Base-by-base conservation (phyloP, 2,329 filamentous ascomycete species). In the Botrytis paeoniae region DNA sequence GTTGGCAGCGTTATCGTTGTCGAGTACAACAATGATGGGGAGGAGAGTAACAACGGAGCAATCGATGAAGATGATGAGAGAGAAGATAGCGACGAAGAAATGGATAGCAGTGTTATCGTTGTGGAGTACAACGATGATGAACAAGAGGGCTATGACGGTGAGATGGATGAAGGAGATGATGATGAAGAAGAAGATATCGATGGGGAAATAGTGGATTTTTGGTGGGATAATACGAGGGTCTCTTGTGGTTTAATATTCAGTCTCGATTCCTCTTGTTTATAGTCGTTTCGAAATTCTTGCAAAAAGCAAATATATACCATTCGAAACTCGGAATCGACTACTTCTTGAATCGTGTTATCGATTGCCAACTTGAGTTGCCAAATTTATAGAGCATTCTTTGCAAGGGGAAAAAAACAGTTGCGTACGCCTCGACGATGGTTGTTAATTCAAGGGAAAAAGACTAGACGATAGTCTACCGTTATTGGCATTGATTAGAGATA, bases 331-430 rank as follows among this genome's bases (percentile, higher is more conserved):
- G 10, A 12, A n/a, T 12, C 14, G 37, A 29, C 12, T 18, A 41
- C 37, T 41, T 41, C 35, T 18, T 41, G 14, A 39, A n/a, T n/a
- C 35, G 1, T n/a, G 22, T 22, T 39, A 3, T 41, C 60, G 22
- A n/a, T n/a, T 39, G 3, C 4, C 3, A 22, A 41, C 4, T 39
- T 8, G 25, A 62, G 2, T n/a, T 18, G 7, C 12, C 4, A 1
- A 7, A 25, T 39, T 37, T 22, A 1, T 14, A 2, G 12, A 16
- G 18, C 9, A 41, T n/a, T 18, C 60, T 9, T 39, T n/a, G 18
- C 18, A 1, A 8, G 18, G 3, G 7, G 18, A 16, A 5, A 2
- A 9, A 16, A 0, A 4, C 9, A 39, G 60, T n/a, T n/a, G 12
- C 14, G n/a, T 9, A 9, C n/a, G n/a, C 51, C 51, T 25, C 14